phyloP scores from a whole-genome alignment of 805 yeast species.

The Osmozyma mogii region DNA sequence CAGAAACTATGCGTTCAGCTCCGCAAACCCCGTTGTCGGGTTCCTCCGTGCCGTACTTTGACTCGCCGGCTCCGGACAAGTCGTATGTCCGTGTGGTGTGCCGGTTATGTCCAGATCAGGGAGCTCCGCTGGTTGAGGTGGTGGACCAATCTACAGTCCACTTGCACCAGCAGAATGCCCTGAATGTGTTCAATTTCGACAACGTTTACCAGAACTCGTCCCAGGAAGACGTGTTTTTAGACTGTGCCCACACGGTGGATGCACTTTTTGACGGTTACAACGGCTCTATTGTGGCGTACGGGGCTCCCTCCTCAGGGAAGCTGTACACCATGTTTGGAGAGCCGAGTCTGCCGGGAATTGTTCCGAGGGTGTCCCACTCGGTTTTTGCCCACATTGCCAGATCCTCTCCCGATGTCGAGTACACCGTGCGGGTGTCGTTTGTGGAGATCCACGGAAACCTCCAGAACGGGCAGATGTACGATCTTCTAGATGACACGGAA shows the following conservation, averaged over 20 bases:
- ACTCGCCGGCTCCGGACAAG: too few species aligned
- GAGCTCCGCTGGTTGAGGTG: too few species aligned
- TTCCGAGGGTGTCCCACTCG: conserved; percentile 63
- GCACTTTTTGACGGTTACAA: conserved; percentile 71
- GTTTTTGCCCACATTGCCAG: conserved; percentile 49
- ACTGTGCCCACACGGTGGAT: conserved; percentile 57
- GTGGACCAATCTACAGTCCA: too few species aligned
- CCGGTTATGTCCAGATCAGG: too few species aligned
- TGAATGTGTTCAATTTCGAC: too few species aligned
- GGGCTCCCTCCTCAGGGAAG: conserved; percentile 75
- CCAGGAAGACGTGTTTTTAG: too few species aligned
- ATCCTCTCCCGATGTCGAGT: conserved; percentile 47
- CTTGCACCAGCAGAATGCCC: too few species aligned
- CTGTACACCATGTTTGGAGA: conserved; percentile 71
- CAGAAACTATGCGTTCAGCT: too few species aligned
- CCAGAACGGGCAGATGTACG: conserved; percentile 71
- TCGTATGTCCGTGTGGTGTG: too few species aligned
- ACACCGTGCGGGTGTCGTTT: conserved; percentile 59
- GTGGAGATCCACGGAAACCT: conserved; percentile 81
- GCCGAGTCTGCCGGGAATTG: conserved; percentile 44
- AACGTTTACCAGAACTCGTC: too few species aligned
- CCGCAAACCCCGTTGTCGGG: too few species aligned
- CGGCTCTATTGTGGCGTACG: conserved; percentile 71
- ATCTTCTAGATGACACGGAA: conserved; percentile 42
- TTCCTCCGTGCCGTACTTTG: too few species aligned